Evolutionary conservation across 345 rosid species (phyloP).

Genomic region (Citrus inodora): DNA sequence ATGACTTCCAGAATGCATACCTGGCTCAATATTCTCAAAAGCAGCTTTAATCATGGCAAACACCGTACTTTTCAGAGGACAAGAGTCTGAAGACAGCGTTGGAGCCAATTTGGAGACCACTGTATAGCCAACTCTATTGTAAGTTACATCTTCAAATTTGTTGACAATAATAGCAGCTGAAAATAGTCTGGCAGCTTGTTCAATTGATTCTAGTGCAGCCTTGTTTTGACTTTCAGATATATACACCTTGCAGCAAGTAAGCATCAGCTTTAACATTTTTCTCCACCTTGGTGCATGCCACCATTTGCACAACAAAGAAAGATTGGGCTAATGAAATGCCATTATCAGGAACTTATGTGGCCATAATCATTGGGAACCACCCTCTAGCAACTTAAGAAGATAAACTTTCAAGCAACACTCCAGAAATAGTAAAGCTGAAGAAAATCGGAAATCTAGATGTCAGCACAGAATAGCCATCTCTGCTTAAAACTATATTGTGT

Average conservation of each 20-base stretch:
- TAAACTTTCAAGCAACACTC: not conserved
- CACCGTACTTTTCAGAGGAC: conserved; percentile 45
- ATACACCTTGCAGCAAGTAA: conserved; percentile 84
- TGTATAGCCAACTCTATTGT: conserved; percentile 83
- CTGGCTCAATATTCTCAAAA: conserved; percentile 54
- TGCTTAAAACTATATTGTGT: not conserved
- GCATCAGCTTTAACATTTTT: conserved; percentile 60
- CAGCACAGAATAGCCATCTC: not conserved
- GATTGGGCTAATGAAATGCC: conserved; percentile 11
- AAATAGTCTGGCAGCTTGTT: conserved; percentile 60
- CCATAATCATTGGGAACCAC: conserved; percentile 24
- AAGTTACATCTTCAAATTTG: conserved; percentile 75
- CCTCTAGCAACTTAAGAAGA: not conserved
- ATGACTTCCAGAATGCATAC: conserved; percentile 72
- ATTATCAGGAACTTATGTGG: conserved; percentile 33
- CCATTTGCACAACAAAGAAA: conserved; percentile 29
- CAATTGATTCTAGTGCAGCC: conserved; percentile 63
- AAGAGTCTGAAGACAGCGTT: conserved; percentile 25
- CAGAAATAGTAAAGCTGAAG: not conserved
- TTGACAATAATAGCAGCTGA: conserved; percentile 65
- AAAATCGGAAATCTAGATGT: not conserved
- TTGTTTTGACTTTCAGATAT: conserved; percentile 75
- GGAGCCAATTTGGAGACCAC: conserved; percentile 52
- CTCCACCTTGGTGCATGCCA: conserved; percentile 22
- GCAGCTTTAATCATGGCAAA: conserved; percentile 86